Evolutionary conservation across 2,329 filamentous ascomycete genomes (phyloP), one percentile per base, ranked within the genome.

Genomic region (Ophiostoma triangulosporum): DNA sequence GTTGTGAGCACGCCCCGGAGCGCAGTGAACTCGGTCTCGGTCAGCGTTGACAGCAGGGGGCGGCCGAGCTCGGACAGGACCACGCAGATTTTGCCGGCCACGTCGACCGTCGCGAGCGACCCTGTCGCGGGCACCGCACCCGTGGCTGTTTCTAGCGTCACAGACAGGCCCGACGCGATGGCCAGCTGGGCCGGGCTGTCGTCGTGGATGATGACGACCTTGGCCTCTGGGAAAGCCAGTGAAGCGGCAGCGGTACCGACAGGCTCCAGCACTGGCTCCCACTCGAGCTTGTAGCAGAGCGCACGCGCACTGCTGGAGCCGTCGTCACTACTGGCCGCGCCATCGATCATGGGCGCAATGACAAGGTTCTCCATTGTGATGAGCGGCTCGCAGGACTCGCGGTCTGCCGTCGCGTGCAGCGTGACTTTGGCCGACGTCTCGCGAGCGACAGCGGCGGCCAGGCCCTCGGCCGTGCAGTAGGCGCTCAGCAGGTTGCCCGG

Each of bases 401-500:
- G 6, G 14, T 27, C 17, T 31, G 6, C n/a, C 3, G 17, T 15
- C 20, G 70, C 66, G 6, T 65, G 63, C 68, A 77, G 74, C 35
- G 65, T 61, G 33, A 78, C 68, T 7, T 67, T 65, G 1, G 72
- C 73, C 4, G 59, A 43, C 38, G 22, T 43, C 20, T 43, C 38
- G 20, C 20, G 60, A 2, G 71, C 70, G 46, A 70, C 66, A 11
- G 67, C 66, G 17, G 68, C 57, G 5, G 33, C 24, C 8, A 68
- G 67, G 11, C 59, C 61, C 2, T 61, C 60, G 2, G 69, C 72
- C 1, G 61, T 67, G 2, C 73, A 67, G 46, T 69, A 70, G 2
- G 74, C 73, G 3, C 61, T 52, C 50, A 77, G 73, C 6, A 64
- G 59, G 3, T 58, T 59, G 1, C 66, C 66, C 2, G 64, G 57